These are phyloP conservation scores for Scheffersomyces parashehatae DNA, from an alignment of 1,139 yeast genomes.

Conservation along the genomic window DNA sequence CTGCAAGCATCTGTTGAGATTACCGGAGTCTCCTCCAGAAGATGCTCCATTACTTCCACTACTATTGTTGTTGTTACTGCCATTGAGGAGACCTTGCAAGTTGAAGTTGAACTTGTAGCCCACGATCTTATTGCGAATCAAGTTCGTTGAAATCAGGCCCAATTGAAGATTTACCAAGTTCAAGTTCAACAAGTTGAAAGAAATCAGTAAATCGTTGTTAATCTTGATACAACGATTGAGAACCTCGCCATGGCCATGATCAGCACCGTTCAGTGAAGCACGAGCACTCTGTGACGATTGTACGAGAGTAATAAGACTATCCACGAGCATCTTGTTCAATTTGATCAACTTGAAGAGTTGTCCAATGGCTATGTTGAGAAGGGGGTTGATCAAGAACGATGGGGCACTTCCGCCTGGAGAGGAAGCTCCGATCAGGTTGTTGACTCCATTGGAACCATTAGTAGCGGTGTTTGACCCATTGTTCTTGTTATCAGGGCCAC, in stretches of 20 bases:
- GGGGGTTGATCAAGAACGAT: constrained; percentile 29
- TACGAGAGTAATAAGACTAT: constrained; percentile 23
- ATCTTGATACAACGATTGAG: constrained; percentile 33
- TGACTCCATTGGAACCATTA: not conserved
- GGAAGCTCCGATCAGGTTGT: not conserved
- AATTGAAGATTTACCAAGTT: constrained; percentile 20
- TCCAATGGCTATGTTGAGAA: constrained; percentile 33
- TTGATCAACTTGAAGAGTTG: constrained; percentile 39
- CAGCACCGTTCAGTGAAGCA: constrained; percentile 6
- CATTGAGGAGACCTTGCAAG: constrained; percentile 6
- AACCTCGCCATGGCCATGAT: constrained; percentile 21
- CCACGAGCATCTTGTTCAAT: constrained; percentile 36
- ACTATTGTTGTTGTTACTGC: not conserved
- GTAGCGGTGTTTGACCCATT: not conserved
- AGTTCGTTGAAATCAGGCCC: constrained; percentile 24
- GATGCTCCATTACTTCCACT: not conserved
- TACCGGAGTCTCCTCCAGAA: not conserved
- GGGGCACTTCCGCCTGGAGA: not conserved
- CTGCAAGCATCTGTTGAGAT: constrained; percentile 13
- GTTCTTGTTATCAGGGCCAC: not conserved
- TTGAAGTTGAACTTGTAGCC: constrained; percentile 31
- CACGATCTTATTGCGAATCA: constrained; percentile 28
- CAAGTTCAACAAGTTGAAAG: constrained; percentile 34
- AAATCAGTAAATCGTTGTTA: constrained; percentile 39
- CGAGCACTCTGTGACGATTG: constrained; percentile 6